Evolutionary conservation across 768 basidiomycete genomes (phyloP).

Genomic region (Rhizopogon vulgaris): DNA sequence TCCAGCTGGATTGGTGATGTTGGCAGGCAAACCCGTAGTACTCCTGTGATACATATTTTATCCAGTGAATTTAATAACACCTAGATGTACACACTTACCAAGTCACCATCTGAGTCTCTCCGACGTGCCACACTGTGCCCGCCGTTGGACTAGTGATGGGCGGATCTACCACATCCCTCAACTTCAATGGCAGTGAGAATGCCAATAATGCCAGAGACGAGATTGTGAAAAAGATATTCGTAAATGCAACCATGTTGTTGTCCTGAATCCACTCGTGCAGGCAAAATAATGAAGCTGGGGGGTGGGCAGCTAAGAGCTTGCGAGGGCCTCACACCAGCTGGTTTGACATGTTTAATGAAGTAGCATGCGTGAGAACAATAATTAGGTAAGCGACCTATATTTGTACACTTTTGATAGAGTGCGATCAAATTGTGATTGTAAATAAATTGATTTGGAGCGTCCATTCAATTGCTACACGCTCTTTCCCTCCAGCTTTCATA

Average conservation of each 20-base stretch:
- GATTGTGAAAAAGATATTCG: constrained; percentile 18
- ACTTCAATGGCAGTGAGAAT: constrained; percentile 26
- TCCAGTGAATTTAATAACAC: constrained; percentile 34
- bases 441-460: too few relatives aligned
- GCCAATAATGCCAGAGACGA: constrained; percentile 13
- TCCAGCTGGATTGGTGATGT: constrained; percentile 24
- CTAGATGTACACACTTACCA: constrained; percentile 31
- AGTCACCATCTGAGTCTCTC: constrained; percentile 40
- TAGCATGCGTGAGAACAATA: neutral
- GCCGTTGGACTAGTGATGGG: constrained; percentile 39
- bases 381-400: neutral
- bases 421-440: too few relatives aligned
- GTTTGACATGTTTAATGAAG: neutral
- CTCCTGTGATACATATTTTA: constrained; percentile 31
- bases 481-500: too few relatives aligned
- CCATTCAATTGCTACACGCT: too few relatives aligned
- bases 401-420: too few relatives aligned
- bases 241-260: constrained; percentile 9
- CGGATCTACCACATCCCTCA: constrained; percentile 43
- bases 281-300: neutral
- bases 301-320: neutral
- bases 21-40: constrained; percentile 18
- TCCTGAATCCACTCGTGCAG: neutral
- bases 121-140: constrained; percentile 38
- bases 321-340: neutral